Base-by-base conservation (phyloP, 2,329 filamentous ascomycete species). In the Aspergillus niger region DNA sequence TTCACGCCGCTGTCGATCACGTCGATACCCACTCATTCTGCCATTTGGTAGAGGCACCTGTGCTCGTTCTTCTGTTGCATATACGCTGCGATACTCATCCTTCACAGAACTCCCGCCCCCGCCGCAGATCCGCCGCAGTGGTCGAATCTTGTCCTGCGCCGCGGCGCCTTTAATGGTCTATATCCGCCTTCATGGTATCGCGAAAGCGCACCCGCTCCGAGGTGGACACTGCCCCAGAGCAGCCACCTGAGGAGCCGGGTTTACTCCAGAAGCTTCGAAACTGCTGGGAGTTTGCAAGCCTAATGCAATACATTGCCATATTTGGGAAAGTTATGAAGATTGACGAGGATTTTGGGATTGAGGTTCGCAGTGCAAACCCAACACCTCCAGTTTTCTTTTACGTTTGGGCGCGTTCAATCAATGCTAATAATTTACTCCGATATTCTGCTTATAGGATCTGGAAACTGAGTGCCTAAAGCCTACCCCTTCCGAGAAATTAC, bases 201-300 rank as follows among this genome's bases (percentile, higher is more conserved):
- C 81, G 82, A 76, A 85, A 85, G 77, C 81, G 83, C 72, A 79
- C 74, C 67, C 77, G 81, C 71, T 82, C 83, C 69, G 83, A 85
- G 72, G 81, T 81, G 74, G 84, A 85, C 72, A 77, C 79, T 66
- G 77, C 82, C 50, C 74, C 80, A 63, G 76, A 70, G 71, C 77
- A 74, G 63, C 58, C 65, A 24, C 56, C 65, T 20, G 70, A 75
- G 69, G 76, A 79, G 61, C 68, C 72, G 58, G 74, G 73, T 32
- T 69, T 87, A 57, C 81, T 96, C 28, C 80, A 86, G 60, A 87
- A 83, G 66, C 85, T 98, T 67, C 87, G 94, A 64, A 95, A 91
- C 74, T 92, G 91, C 84, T 98, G 94, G 93, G 91, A 97, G 76
- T 97, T 98, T 77, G 91, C 94, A 63, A 94, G 92, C 71, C 81